Evolutionary conservation across 352 stramenopile species (phyloP), one percentile per base, ranked within the genome.

Genomic region (Phytophthora colocasiae): DNA sequence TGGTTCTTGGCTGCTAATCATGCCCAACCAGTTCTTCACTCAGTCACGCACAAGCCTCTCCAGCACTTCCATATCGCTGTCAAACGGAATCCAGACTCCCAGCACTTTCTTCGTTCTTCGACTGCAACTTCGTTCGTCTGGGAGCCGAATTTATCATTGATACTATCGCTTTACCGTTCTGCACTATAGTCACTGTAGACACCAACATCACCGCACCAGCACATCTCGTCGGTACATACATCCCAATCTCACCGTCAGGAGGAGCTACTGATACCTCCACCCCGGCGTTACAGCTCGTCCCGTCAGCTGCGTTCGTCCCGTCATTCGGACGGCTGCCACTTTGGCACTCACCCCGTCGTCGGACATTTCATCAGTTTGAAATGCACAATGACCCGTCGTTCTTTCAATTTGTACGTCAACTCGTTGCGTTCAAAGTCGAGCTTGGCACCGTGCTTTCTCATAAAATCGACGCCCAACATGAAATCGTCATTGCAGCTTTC

Each of bases 21-120:
- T 26, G 15, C 29, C 24, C 12, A 58, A 1, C 51, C 51, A 49
- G 2, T n/a, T n/a, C 7, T 29, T 14, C 6, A 58, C 9, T 22
- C 26, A 4, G 3, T 49, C 51, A 6, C 26, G 38, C n/a, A 26
- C 6, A 4, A 58, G 22, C 41, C 31, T 26, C n/a, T 49, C 51
- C 7, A 58, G 11, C 12, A 58, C 27, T 49, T 7, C 31, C 29
- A 34, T 19, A 7, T 41, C 26, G 5, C 40, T 17, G 29, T 58
- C 39, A 3, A 58, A 0, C 4, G 26, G 26, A 2, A 58, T 41
- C 39, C 51, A 49, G 0, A 41, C 49, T 3, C 51, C 52, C 2
- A 48, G 15, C 19, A 19, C 19, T 19, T 19, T 19, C 19, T 27
- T 63, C 34, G 24, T 31, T 45, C 24, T 58, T 52, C n/a, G 52